phyloP scores from a whole-genome alignment of 805 yeast genomes.

The Nakazawaea anatomiae region DNA sequence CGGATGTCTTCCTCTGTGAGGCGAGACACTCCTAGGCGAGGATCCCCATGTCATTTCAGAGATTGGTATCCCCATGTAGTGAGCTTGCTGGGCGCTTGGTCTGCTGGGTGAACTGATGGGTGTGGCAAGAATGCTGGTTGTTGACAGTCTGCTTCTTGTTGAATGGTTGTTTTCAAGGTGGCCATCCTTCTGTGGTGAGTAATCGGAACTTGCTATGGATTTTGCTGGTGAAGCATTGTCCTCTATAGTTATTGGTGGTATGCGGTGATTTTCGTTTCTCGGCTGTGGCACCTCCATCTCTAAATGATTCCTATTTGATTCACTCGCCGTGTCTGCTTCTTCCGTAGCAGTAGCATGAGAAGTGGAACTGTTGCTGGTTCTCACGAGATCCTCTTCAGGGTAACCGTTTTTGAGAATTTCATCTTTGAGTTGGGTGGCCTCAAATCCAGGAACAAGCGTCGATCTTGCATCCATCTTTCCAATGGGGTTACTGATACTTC shows the following conservation, averaged over 20 bases:
- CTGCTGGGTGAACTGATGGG: conserved; percentile 5
- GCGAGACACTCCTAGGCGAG: conserved; percentile 7
- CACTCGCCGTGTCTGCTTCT: no score
- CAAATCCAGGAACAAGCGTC: background rate
- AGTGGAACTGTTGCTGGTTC: background rate
- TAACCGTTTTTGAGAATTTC: background rate
- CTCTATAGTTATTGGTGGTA: background rate
- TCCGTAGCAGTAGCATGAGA: no score
- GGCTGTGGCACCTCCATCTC: background rate
- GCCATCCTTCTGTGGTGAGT: background rate
- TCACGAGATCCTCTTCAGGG: background rate
- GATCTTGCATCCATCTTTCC: background rate
- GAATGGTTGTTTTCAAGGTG: background rate
- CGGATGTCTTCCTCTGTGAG: background rate
- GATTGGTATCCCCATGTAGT: conserved; percentile 4
- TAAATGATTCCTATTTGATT: background rate
- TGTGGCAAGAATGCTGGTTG: background rate
- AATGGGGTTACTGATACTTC: conserved; percentile 4
- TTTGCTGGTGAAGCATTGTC: conserved; percentile 3
- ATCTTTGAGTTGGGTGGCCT: background rate
- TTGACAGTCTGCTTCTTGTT: background rate
- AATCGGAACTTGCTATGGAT: conserved; percentile 6
- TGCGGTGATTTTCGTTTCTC: conserved; percentile 5
- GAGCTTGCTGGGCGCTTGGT: conserved; percentile 6
- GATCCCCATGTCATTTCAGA: conserved; percentile 9